These are phyloP conservation scores for Fraxinus cuspidata DNA, from an alignment of 257 asterid species.

Conservation along the genomic window DNA sequence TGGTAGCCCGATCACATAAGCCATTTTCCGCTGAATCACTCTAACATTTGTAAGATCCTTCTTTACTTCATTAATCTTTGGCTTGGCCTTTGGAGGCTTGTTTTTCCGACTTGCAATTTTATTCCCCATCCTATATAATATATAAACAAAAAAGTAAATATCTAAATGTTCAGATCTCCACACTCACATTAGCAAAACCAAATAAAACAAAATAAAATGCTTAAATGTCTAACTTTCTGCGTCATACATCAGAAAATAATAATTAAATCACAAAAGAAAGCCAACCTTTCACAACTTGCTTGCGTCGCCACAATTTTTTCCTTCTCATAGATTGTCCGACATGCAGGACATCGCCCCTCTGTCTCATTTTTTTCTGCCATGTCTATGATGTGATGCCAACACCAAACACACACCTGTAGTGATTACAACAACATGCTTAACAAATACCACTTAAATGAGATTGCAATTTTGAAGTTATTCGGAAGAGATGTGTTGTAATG, in stretches of 20 bases:
- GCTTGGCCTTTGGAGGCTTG: constrained; percentile 79
- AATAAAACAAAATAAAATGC: constrained; percentile 12
- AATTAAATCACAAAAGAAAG: constrained; percentile 19
- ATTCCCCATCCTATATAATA: constrained; percentile 47
- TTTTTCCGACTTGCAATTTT: constrained; percentile 57
- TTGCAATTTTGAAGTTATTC: background rate
- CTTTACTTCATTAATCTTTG: constrained; percentile 72
- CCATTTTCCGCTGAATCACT: constrained; percentile 95
- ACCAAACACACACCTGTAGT: constrained; percentile 83
- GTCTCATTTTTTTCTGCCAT: constrained; percentile 87
- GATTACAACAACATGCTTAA: background rate
- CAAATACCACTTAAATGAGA: background rate
- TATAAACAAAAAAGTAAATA: constrained; percentile 10
- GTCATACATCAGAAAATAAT: constrained; percentile 20
- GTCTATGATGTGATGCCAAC: constrained; percentile 97
- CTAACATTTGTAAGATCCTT: constrained; percentile 83
- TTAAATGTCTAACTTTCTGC: constrained; percentile 16
- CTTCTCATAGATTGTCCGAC: constrained; percentile 78
- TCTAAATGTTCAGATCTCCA: constrained; percentile 21
- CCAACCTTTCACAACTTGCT: constrained; percentile 74
- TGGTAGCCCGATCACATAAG: constrained; percentile 90
- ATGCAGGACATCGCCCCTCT: constrained; percentile 97
- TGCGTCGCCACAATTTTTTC: constrained; percentile 84
- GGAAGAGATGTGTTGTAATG: background rate
- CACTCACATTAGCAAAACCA: constrained; percentile 13